Percentiles rank a stretch among this genome's conserved stretches.
These are phyloP conservation scores for Exophiala aquamarina DNA, from an alignment of 2,329 filamentous ascomycete genomes.

Conservation along the genomic window DNA sequence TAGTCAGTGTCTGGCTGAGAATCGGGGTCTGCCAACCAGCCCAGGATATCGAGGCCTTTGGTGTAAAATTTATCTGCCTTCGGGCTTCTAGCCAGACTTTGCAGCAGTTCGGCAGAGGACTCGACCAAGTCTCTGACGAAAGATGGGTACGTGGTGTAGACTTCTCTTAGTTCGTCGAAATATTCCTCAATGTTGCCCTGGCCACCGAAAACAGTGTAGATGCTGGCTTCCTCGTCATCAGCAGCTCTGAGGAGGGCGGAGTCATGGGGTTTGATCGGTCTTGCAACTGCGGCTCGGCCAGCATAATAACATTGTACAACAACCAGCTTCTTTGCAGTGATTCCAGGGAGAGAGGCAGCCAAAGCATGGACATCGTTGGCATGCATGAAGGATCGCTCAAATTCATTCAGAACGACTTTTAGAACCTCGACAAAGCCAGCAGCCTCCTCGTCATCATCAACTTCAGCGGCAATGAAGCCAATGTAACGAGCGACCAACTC, in stretches of 20 bases:
- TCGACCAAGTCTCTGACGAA: conserved; percentile 85
- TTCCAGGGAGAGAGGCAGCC: conserved; percentile 81
- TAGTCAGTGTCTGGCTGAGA: conserved; percentile 93
- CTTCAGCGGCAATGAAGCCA: conserved; percentile 82
- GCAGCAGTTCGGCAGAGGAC: conserved; percentile 81
- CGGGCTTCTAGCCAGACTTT: conserved; percentile 76
- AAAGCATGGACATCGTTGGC: conserved; percentile 96
- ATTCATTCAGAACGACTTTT: conserved; percentile 90
- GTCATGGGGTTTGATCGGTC: conserved; percentile 87
- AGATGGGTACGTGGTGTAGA: conserved; percentile 86
- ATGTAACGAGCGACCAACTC: conserved; percentile 94
- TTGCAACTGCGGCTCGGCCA: conserved; percentile 77
- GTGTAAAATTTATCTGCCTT: conserved; percentile 92
- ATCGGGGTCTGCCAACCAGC: conserved; percentile 87
- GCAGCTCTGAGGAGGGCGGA: conserved; percentile 90
- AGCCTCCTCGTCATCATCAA: conserved; percentile 84
- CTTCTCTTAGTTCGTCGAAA: conserved; percentile 92
- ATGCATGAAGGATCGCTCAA: conserved; percentile 89
- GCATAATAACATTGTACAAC: conserved; percentile 91
- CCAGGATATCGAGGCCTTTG: conserved; percentile 93
- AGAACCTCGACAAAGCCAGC: conserved; percentile 91
- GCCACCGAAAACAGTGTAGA: conserved; percentile 94
- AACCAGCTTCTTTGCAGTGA: conserved; percentile 85
- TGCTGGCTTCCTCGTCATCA: conserved; percentile 74
- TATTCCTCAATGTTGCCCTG: conserved; percentile 99